Evolutionary conservation across 345 rosid species (phyloP), one percentile per base, ranked within the genome.

Genomic region (Odontarrhena argentea): DNA sequence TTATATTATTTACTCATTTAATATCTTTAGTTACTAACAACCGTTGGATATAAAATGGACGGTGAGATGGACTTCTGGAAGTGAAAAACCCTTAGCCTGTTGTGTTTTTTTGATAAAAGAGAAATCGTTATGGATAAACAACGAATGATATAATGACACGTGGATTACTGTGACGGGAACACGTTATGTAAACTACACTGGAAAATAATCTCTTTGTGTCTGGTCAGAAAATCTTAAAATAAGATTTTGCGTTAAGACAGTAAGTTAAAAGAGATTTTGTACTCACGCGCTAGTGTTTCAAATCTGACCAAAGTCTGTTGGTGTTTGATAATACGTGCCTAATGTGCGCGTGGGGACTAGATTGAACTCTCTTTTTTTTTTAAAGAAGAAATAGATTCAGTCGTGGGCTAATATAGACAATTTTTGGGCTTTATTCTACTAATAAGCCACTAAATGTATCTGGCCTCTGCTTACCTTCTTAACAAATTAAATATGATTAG

Each of bases 231-330:
- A 67, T 73, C 63, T 25, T 44, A 60, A 25, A 25, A 44, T 8
- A 67, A 66, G 73, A 73, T 67, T 73, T 73, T 66, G 36, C 32
- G 67, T 60, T 30, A 30, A 63, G 65, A 71, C 68, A 26, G 65
- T 32, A 57, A 40, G 49, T 32, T 3, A 32, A 32, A 32, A 32
- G 36, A 40, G 55, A 26, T 49, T 58, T 42, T 10, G 13, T 42
- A 3, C 30, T 4, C 56, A 65, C 63, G 67, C 71, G 72, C 67
- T 35, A 5, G 36, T 32, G 36, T 32, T 32, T 32, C 36, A 32
- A 32, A 32, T 32, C 36, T 32, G 36, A 32, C 36, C 36, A 32
- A 32, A 32, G 7, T 32, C 7, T 32, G 36, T 32, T 3, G 6
- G 36, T 32, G 36, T 32, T 32, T 5, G 4, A 4, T 6, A 1